These are phyloP conservation scores for Saccharomycopsis guyanensis DNA, from an alignment of 805 yeast genomes.

Conservation along the genomic window DNA sequence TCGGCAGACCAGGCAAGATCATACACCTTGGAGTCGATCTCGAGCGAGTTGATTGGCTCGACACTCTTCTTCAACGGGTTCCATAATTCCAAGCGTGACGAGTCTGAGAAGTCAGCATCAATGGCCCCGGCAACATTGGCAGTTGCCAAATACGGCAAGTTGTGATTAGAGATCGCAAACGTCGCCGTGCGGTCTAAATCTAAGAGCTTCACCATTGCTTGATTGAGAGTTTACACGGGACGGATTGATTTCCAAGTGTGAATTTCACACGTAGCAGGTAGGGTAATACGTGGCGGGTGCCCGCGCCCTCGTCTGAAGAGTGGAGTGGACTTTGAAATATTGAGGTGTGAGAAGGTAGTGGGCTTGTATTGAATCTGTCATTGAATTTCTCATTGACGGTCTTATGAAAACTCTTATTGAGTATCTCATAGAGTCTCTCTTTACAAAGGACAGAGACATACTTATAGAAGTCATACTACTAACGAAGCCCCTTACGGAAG, in stretches of 20 bases:
- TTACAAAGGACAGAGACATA: no score
- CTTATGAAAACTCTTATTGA: no score
- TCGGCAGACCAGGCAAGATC: slow-evolving; percentile 78
- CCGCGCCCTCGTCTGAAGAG: not conserved
- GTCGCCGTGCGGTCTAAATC: slow-evolving; percentile 83
- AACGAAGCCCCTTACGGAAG: no score
- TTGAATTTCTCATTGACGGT: no score
- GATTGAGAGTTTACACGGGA: not conserved
- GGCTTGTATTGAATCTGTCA: no score
- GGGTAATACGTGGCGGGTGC: not conserved
- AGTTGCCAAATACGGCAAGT: slow-evolving; percentile 69
- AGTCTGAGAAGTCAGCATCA: slow-evolving; percentile 76
- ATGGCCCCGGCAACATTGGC: slow-evolving; percentile 97
- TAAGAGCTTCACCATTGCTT: slow-evolving; percentile 66
- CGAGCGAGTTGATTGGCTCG: slow-evolving; percentile 32
- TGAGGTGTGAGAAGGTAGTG: no score
- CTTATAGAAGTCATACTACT: no score
- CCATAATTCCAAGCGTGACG: slow-evolving; percentile 75
- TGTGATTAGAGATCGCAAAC: slow-evolving; percentile 90
- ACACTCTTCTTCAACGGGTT: slow-evolving; percentile 38
- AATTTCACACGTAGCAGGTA: not conserved
- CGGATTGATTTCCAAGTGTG: not conserved
- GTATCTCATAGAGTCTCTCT: no score
- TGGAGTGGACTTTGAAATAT: no score
- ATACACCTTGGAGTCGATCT: slow-evolving; percentile 57